Evolutionary conservation across 1,139 yeast species (phyloP).

Genomic region (Saccharomycopsis hybrid): DNA sequence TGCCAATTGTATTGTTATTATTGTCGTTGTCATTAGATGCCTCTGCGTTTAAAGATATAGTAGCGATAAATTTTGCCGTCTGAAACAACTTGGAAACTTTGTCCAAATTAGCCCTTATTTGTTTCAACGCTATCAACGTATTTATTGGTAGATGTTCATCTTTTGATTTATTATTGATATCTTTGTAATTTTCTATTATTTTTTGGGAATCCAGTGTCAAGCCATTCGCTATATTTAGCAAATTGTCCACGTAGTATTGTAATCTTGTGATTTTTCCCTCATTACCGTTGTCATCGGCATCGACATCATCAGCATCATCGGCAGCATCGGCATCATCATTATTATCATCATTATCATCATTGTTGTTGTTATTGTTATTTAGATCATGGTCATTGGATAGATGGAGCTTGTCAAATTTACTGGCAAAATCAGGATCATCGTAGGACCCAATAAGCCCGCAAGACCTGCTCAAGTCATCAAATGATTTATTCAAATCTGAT

Average conservation of each 20-base stretch:
- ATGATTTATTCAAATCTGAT: conserved; percentile 2
- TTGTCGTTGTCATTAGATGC: neutral
- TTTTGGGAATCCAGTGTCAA: conserved; percentile 6
- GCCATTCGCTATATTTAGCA: conserved; percentile 12
- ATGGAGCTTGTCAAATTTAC: too few species aligned
- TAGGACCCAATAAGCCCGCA: neutral
- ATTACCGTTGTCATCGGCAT: conserved; percentile 5
- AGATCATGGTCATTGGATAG: neutral
- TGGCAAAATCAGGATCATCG: neutral
- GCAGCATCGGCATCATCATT: conserved; percentile 7
- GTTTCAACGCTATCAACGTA: conserved; percentile 9
- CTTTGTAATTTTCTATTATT: conserved; percentile 1
- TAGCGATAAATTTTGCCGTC: conserved; percentile 19
- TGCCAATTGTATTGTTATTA: neutral
- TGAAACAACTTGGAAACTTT: conserved; percentile 14
- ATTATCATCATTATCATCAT: conserved; percentile 3
- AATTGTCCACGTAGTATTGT: conserved; percentile 16
- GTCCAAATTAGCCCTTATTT: conserved; percentile 5
- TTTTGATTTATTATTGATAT: neutral
- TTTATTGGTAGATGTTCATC: conserved; percentile 12
- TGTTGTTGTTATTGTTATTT: neutral
- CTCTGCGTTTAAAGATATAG: conserved; percentile 10
- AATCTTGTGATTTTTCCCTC: conserved; percentile 15
- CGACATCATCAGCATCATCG: conserved; percentile 8
- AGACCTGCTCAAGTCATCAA: conserved; percentile 2